A percentile compares a stretch with the other conserved stretches of the same genome.
phyloP scores from a whole-genome alignment of 305 asterid genomes.

The Solanum chacoense region DNA sequence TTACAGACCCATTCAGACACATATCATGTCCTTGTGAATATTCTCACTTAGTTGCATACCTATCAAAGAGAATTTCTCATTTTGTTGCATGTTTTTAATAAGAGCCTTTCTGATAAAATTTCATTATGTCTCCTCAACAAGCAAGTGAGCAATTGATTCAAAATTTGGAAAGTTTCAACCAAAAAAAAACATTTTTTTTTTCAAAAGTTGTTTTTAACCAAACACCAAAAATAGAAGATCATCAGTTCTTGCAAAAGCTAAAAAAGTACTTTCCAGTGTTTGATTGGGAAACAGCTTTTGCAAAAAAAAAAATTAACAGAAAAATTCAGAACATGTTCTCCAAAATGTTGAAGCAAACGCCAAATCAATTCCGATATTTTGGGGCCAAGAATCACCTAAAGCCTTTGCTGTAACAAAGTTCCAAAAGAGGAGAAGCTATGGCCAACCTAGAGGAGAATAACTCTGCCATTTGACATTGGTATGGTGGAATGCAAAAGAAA shows the following conservation, averaged over 20 bases:
- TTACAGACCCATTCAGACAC: background rate
- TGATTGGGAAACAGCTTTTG: background rate
- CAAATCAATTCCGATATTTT: background rate
- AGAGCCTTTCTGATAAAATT: background rate
- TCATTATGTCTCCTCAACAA: background rate
- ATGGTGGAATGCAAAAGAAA: background rate
- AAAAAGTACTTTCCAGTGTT: background rate
- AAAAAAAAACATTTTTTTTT: background rate
- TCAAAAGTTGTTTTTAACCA: background rate
- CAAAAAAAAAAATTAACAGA: background rate
- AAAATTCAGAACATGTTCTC: background rate
- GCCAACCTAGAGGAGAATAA: background rate
- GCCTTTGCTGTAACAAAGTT: background rate
- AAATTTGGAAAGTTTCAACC: background rate
- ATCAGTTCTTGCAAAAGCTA: background rate
- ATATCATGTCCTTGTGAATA: background rate
- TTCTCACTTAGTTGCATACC: background rate
- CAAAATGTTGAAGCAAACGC: background rate
- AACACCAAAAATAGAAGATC: background rate
- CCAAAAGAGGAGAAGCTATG: background rate
- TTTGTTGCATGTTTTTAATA: background rate
- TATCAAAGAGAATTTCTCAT: background rate
- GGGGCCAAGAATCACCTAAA: background rate
- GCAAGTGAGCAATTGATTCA: background rate
- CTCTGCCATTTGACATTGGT: background rate